phyloP scores from a whole-genome alignment of 352 stramenopile genomes.

The Albugo candida region DNA sequence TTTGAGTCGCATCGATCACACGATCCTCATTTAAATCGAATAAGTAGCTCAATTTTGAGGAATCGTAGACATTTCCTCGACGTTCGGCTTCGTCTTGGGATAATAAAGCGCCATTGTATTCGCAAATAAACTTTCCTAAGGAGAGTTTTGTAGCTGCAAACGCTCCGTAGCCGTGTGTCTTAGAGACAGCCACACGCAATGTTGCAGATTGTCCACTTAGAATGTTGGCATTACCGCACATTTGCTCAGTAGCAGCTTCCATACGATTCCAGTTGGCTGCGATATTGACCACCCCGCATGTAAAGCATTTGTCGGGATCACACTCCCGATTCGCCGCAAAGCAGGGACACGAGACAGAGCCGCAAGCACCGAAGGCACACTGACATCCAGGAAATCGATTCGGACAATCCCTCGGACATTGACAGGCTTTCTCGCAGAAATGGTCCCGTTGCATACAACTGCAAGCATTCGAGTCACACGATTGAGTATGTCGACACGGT shows the following conservation, averaged over 20 bases:
- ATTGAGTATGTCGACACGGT: slow-evolving; percentile 35
- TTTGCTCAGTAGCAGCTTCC: slow-evolving; percentile 13
- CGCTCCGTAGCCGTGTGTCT: slow-evolving; percentile 58
- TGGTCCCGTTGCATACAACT: slow-evolving; percentile 68
- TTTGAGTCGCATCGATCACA: slow-evolving; percentile 84
- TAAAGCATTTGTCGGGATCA: slow-evolving; percentile 38
- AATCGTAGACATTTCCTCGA: slow-evolving; percentile 80
- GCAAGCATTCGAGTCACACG: slow-evolving; percentile 44
- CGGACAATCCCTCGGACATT: slow-evolving; percentile 37
- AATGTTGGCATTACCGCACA: slow-evolving; percentile 58
- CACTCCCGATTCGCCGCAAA: slow-evolving; percentile 52
- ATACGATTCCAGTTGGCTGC: slow-evolving; percentile 7
- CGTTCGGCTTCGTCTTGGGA: slow-evolving; percentile 77
- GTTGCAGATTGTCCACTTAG: slow-evolving; percentile 26
- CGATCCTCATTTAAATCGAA: slow-evolving; percentile 89
- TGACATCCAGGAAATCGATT: slow-evolving; percentile 61
- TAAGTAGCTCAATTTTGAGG: slow-evolving; percentile 79
- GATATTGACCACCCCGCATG: slow-evolving; percentile 34
- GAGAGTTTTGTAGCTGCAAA: slow-evolving; percentile 33
- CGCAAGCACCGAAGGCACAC: slow-evolving; percentile 32
- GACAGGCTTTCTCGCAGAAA: slow-evolving; percentile 52
- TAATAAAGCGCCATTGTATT: slow-evolving; percentile 82
- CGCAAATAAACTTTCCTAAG: slow-evolving; percentile 58
- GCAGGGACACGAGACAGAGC: slow-evolving; percentile 38
- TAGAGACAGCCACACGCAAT: slow-evolving; percentile 30